Conservation (phyloP, 768 basidiomycete genomes). For the Kwoniella europaea region DNA sequence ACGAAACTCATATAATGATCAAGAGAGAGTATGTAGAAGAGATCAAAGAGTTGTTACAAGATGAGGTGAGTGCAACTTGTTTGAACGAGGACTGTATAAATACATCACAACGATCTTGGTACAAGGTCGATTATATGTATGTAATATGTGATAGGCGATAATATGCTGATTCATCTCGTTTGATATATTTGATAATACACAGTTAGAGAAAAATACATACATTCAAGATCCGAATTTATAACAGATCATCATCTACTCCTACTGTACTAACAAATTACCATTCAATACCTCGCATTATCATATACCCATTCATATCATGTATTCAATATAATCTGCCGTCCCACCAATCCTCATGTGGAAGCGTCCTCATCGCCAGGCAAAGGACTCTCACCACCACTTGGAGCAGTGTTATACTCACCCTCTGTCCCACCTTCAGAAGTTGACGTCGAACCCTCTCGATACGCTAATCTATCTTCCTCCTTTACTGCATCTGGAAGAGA, state of each 20-base stretch:
- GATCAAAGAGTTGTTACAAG: conserved; percentile 47
- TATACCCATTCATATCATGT: conserved; percentile 3
- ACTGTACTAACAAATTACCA: neutral
- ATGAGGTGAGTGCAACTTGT: conserved; percentile 36
- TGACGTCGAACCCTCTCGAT: conserved; percentile 32
- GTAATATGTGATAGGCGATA: neutral
- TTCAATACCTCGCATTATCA: neutral
- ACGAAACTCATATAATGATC: conserved; percentile 49
- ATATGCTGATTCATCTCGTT: neutral
- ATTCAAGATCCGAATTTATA: conserved; percentile 43
- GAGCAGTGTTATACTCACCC: conserved; percentile 35
- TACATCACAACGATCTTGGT: too few species aligned
- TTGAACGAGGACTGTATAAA: too few species aligned
- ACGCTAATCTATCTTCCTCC: conserved; percentile 9
- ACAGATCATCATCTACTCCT: neutral
- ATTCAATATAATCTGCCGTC: neutral
- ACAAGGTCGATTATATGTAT: too few species aligned
- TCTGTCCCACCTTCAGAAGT: conserved; percentile 27
- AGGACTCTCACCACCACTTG: conserved; percentile 25
- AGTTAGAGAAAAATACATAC: conserved; percentile 55
- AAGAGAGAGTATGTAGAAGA: conserved; percentile 44
- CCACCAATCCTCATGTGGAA: neutral
- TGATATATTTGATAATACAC: neutral
- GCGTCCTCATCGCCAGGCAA: neutral
- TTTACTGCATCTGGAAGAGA: neutral